Conservation (phyloP, 129 eudicot genomes). For the Ambrosia artemisiifolia region DNA sequence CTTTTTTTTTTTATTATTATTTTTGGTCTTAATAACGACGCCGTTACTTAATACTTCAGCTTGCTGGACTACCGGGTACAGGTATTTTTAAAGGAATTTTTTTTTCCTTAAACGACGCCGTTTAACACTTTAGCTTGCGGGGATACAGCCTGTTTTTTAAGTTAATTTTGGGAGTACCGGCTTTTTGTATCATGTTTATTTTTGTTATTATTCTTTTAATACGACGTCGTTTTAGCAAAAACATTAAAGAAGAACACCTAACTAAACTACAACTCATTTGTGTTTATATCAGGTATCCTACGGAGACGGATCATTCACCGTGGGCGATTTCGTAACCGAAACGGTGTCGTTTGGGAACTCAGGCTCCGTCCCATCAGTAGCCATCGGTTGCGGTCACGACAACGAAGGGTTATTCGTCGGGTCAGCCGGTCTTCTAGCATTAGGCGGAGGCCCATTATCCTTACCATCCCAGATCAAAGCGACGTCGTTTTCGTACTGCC, state of each 20-base stretch:
- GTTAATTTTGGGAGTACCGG: no score
- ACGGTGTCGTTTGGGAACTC: slow-evolving; percentile 60
- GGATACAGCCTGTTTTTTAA: no score
- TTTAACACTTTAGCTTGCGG: no score
- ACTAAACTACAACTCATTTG: neutral
- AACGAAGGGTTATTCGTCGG: slow-evolving; percentile 70
- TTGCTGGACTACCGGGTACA: no score
- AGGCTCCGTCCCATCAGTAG: slow-evolving; percentile 44
- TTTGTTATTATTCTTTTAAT: no score
- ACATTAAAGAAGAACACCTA: no score
- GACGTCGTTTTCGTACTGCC: slow-evolving; percentile 74
- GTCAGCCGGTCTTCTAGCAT: slow-evolving; percentile 48
- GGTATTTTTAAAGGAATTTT: no score
- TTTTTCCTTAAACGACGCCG: no score
- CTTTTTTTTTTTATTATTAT: no score
- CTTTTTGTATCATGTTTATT: no score
- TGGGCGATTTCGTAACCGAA: slow-evolving; percentile 59
- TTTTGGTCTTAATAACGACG: no score
- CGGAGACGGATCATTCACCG: slow-evolving; percentile 78
- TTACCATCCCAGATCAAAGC: slow-evolving; percentile 67
- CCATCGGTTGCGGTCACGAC: slow-evolving; percentile 74
- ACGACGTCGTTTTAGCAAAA: slow-evolving; percentile 45
- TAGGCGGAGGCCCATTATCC: slow-evolving; percentile 58
- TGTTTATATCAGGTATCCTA: slow-evolving; percentile 68
- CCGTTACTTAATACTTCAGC: no score